A percentile compares a stretch with the other conserved stretches of the same genome.
These are phyloP conservation scores for Diplodia sapinea DNA, from an alignment of 2,329 filamentous ascomycete genomes.

Conservation along the genomic window DNA sequence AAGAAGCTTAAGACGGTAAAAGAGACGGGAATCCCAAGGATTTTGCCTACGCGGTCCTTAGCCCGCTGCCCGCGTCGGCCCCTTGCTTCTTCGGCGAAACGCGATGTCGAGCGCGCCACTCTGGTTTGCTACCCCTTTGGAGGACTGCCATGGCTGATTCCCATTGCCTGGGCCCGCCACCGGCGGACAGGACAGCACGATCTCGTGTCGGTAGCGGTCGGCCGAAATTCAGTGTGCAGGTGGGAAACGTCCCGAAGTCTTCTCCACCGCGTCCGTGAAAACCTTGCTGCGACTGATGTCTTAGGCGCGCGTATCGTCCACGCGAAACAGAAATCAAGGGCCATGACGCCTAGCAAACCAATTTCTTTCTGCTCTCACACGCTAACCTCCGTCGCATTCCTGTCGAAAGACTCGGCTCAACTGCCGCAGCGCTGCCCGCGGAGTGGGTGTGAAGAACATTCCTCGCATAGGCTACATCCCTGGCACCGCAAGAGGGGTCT, in stretches of 20 bases:
- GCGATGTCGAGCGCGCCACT: conserved; percentile 31
- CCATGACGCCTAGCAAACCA: conserved; percentile 32
- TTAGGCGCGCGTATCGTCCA: conserved; percentile 32
- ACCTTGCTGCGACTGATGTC: conserved; percentile 33
- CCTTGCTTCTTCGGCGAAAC: conserved; percentile 33
- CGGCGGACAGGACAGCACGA: conserved; percentile 28
- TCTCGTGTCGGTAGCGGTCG: conserved; percentile 27
- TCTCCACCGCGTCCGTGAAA: conserved; percentile 29
- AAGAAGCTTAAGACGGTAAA: conserved; percentile 43
- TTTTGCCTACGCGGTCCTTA: conserved; percentile 25
- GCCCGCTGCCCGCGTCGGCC: conserved; percentile 20
- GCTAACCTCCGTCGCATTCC: conserved; percentile 32
- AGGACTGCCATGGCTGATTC: conserved; percentile 17
- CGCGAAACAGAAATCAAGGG: conserved; percentile 30
- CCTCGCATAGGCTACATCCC: conserved; percentile 38
- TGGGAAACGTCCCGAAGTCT: conserved; percentile 25
- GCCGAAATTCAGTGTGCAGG: conserved; percentile 28
- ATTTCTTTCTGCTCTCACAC: conserved; percentile 31
- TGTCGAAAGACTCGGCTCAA: conserved; percentile 32
- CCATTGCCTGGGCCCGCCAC: conserved; percentile 27
- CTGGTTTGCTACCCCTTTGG: conserved; percentile 32
- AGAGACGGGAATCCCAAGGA: conserved; percentile 22
- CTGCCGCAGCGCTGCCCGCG: conserved; percentile 20
- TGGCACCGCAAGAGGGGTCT: conserved; percentile 40
- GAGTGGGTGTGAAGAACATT: conserved; percentile 33